phyloP scores from a whole-genome alignment of 2,329 filamentous ascomycete genomes.

The Aspergillus tanneri region DNA sequence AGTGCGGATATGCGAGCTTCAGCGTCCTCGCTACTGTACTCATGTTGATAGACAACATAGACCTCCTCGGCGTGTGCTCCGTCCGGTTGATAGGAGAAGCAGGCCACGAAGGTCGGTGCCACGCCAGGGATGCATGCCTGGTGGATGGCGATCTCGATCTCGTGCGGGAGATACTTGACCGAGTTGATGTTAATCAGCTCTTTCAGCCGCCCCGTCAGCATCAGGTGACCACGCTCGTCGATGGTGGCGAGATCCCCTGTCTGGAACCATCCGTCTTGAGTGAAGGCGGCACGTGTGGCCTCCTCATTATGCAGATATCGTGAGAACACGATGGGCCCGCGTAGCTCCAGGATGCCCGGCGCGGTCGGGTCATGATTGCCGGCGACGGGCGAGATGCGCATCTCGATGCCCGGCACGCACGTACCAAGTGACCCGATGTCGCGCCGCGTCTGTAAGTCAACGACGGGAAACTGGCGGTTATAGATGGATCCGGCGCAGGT shows the following conservation, averaged over 20 bases:
- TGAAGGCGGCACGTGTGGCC: conserved; percentile 29
- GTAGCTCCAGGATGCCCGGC: conserved; percentile 60
- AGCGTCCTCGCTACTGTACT: conserved; percentile 9
- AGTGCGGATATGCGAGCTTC: conserved; percentile 4
- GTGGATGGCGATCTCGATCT: conserved; percentile 44
- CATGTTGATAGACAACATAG: conserved; percentile 41
- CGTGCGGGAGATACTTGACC: conserved; percentile 41
- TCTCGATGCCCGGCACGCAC: conserved; percentile 23
- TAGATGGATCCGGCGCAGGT: conserved; percentile 53
- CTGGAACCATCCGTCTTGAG: conserved; percentile 33
- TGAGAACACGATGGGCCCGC: conserved; percentile 26
- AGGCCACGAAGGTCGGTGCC: conserved; percentile 34
- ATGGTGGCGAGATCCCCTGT: conserved; percentile 23
- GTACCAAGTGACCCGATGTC: conserved; percentile 20
- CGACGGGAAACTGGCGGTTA: conserved; percentile 41
- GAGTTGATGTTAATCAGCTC: conserved; percentile 52
- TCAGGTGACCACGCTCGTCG: conserved; percentile 13
- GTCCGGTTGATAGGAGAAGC: conserved; percentile 39
- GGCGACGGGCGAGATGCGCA: conserved; percentile 15
- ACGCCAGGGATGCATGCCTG: conserved; percentile 22
- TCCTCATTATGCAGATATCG: conserved; percentile 33
- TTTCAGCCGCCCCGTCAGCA: conserved; percentile 29
- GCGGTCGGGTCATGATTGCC: neutral
- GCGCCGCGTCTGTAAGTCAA: conserved; percentile 32
- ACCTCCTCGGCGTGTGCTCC: conserved; percentile 38